Evolutionary conservation across 208 protist species (phyloP), one percentile per base, ranked within the genome.

Genomic region (Porcisia hertigi): DNA sequence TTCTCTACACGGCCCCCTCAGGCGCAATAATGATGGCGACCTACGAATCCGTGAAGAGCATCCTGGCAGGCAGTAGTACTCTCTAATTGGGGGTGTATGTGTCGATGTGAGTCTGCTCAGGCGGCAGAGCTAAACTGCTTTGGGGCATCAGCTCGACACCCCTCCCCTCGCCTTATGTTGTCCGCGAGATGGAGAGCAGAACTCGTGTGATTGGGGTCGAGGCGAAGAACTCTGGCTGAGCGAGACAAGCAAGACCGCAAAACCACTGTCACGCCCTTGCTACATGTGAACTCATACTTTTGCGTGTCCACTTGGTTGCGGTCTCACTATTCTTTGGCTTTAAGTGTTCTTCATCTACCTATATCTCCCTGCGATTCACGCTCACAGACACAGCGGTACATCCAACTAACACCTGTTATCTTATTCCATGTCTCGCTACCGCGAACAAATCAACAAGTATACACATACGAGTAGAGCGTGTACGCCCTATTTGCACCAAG

Each of bases 21-120:
- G 92, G 95, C 11, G 95, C 96, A 30, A 89, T 99, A 36, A 97
- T 91, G 76, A 98, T 98, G 96, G 84, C 92, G 39, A 95, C 96
- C 1, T 99, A 99, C 82, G 96, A 99, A 74, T 92, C 87, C 16
- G 89, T 90, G 43, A 97, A 97, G 60, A 87, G 75, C 30, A 39
- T 59, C 2, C 53, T 95, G 9, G 59, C 63, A 20, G 72, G 70
- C 54, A 25, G 76, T 43, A 73, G 69, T 16, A 41, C 63, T 67
- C 7, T 67, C 63, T 52, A 49, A n/a, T 52, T 20, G 47, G 41
- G 41, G 23, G 11, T 36, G 16, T 30, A 23, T 47, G 39, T 67
- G 63, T 1, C 20, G 14, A 12, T 25, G 23, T 52, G 23, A 67
- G 63, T 2, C 18, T 16, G 23, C 30, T 47, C 8, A 49, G 36